Base-by-base conservation (phyloP, 768 basidiomycete species). In the Candolleomyces aberdarensis region DNA sequence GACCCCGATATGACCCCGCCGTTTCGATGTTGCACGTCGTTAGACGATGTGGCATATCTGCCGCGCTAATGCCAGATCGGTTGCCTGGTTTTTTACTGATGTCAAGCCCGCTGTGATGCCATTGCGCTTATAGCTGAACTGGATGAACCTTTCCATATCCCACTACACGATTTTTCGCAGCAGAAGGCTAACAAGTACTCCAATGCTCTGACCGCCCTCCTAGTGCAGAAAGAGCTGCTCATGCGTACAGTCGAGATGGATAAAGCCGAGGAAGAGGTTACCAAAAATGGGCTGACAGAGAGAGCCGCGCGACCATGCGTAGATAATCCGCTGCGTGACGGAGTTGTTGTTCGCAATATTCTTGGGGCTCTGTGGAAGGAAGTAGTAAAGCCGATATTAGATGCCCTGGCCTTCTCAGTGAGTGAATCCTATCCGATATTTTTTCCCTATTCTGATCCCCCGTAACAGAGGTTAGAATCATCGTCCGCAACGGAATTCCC, bases 341-440 rank as follows among this genome's bases (percentile, higher is more conserved):
- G 3, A 26, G 26, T 26, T 26, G 26, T 3, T 26, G 26, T 26
- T 43, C 46, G 26, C 5, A 22, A 19, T 14, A 9, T 19, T 26
- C 49, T 51, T 40, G 15, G 31, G 2, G 43, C 11, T 5, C 49
- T 56, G 22, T 46, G 59, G 51, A 3, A 17, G 22, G 31, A 32
- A 11, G 32, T 63, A 3, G 44, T 48, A 10, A 56, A 62, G 59
- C 59, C 54, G 49, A 59, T 62, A 43, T 20, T 67, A 29, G 44
- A 63, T 32, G n/a, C 13, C 5, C 50, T 64, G 2, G 63, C n/a
- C n/a, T 54, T 61, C 36, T 52, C 55, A 26, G 59, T 60, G 36
- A 52, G 58, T 52, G 43, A n/a, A 15, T 40, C 26, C 32, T 50
- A 22, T 13, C 3, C 3, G 15, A 5, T 32, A 17, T n/a, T 13